Evolutionary conservation across 1,284 basidiomycete genomes (phyloP), one percentile per base, ranked within the genome.

Genomic region (Ustilago nuda): DNA sequence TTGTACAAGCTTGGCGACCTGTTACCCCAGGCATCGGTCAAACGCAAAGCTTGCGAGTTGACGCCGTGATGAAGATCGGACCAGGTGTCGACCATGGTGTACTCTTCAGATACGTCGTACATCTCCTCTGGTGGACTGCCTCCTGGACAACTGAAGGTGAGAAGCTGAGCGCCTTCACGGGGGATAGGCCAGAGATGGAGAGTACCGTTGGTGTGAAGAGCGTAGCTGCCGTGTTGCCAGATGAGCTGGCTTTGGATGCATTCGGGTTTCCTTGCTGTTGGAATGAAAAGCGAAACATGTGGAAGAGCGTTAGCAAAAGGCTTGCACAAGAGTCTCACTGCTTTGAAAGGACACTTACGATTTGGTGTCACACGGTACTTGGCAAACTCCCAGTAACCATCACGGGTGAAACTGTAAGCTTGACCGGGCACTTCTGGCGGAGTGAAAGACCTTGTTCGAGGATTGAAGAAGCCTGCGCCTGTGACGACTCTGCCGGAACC

Each of bases 171-270:
- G 17, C 73, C 73, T 53, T 76, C 73, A 11, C 73, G 43, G 4
- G 73, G 13, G 55, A 76, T 72, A 2, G 73, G 73, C 39, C 60
- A 65, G 55, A 76, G 68, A 17, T 67, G 64, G 1, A 76, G 65
- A 4, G 73, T 76, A 9, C 73, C 73, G 56, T 85, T 82, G 32
- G 54, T 3, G 68, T 80, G 72, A 13, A 84, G 66, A 4, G 70
- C 65, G 66, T 81, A 85, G 61, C 69, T 79, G 46, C 85, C 85
- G 61, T 86, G 85, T 65, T 86, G 85, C 83, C 82, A 86, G 52
- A 85, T 70, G 27, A 86, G 74, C 48, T 82, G 75, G 8, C 73
- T 73, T 37, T 69, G 73, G 30, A 81, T 80, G 67, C 85, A 86
- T 19, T 78, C 68, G 4, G 82, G 84, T 36, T 79, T 75, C 12